These are phyloP conservation scores for Kandelia obovata DNA, from an alignment of 345 rosid species.

Conservation along the genomic window DNA sequence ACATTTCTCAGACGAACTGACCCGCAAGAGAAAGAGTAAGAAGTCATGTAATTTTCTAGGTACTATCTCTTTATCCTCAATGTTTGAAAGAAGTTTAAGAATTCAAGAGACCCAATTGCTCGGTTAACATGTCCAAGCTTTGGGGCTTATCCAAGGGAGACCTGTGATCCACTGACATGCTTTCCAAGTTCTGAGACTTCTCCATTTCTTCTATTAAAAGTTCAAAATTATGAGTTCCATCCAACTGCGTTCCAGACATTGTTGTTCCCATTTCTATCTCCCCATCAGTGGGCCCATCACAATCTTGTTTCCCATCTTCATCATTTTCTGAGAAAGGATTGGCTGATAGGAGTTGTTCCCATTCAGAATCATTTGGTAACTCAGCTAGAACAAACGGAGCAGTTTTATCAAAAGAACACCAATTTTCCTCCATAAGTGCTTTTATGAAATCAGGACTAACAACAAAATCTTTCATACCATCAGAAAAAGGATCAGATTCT, in stretches of 20 bases:
- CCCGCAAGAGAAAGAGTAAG: background rate
- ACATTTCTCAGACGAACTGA: background rate
- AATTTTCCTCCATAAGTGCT: conserved; percentile 59
- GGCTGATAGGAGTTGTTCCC: conserved; percentile 68
- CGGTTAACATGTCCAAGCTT: conserved; percentile 48
- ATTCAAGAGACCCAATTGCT: conserved; percentile 50
- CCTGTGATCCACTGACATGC: conserved; percentile 29
- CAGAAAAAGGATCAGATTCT: conserved; percentile 31
- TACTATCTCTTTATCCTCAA: background rate
- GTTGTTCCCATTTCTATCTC: conserved; percentile 27
- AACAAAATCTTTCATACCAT: conserved; percentile 51
- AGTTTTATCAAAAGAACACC: conserved; percentile 37
- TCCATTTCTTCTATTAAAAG: conserved; percentile 46
- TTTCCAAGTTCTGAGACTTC: conserved; percentile 34
- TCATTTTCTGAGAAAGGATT: conserved; percentile 36
- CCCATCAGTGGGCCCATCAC: conserved; percentile 26
- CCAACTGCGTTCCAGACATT: conserved; percentile 24
- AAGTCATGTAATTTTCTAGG: background rate
- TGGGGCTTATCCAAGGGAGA: conserved; percentile 34
- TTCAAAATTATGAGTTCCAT: conserved; percentile 39
- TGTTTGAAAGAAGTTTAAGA: conserved; percentile 27
- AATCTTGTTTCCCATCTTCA: conserved; percentile 32
- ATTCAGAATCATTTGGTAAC: conserved; percentile 61
- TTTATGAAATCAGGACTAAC: conserved; percentile 61
- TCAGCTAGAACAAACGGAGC: conserved; percentile 59